phyloP scores from a whole-genome alignment of 768 basidiomycete genomes.

The Cantharellus anzutake region DNA sequence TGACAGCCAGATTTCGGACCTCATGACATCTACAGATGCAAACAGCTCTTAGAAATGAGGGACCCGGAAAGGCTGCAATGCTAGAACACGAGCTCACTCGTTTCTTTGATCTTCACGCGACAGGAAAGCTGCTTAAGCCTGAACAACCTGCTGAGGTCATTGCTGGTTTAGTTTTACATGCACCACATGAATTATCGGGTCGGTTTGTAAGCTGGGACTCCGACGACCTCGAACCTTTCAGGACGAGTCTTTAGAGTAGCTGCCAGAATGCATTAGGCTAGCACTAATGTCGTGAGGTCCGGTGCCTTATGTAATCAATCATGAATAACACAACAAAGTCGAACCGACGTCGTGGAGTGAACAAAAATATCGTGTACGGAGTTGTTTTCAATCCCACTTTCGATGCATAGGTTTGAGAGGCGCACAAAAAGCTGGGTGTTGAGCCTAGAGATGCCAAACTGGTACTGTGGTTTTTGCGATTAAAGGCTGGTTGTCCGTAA shows the following conservation, averaged over 20 bases:
- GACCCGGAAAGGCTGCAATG: constrained; percentile 29
- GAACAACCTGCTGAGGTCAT: constrained; percentile 62
- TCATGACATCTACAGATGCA: constrained; percentile 41
- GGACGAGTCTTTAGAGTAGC: neutral
- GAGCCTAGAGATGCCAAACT: too few species aligned
- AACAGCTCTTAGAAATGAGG: constrained; percentile 29
- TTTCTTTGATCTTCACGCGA: constrained; percentile 37
- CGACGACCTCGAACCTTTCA: constrained; percentile 19
- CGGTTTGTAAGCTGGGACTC: constrained; percentile 69
- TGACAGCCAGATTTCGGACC: neutral
- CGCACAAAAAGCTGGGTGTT: too few species aligned
- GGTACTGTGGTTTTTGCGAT: too few species aligned
- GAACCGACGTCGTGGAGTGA: too few species aligned
- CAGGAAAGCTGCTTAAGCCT: constrained; percentile 57
- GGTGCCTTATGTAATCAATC: too few species aligned
- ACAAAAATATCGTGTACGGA: too few species aligned
- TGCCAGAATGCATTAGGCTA: too few species aligned
- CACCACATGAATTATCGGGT: constrained; percentile 44
- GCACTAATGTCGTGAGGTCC: too few species aligned
- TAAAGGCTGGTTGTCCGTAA: too few species aligned
- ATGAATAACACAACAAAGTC: too few species aligned
- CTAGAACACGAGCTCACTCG: constrained; percentile 29
- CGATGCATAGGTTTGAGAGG: too few species aligned
- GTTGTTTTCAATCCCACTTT: too few species aligned
- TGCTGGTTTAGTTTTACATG: constrained; percentile 51